These are phyloP conservation scores for Podospora pseudocomata DNA, from an alignment of 495 filamentous ascomycete genomes.

Conservation along the genomic window DNA sequence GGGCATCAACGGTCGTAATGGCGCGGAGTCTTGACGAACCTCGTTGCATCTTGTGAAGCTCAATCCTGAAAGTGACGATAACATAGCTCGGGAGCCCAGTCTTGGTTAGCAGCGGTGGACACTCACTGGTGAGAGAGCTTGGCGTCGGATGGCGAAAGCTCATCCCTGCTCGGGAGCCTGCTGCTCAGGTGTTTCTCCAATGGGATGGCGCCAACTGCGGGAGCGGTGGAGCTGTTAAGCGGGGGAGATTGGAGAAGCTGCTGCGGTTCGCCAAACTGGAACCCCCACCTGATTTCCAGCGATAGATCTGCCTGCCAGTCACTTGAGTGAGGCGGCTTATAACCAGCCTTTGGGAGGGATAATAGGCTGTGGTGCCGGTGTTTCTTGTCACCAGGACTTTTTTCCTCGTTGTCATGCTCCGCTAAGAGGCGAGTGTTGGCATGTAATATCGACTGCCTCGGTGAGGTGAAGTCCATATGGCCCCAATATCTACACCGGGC, in stretches of 20 bases:
- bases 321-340: background rate
- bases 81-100: background rate
- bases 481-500: slow-evolving; percentile 6
- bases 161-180: background rate
- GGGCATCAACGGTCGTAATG: background rate
- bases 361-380: background rate
- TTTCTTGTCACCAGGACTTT: background rate
- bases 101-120: background rate
- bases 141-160: background rate
- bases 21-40: background rate
- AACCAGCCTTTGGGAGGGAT: background rate
- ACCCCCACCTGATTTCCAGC: slow-evolving; percentile 1
- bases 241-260: slow-evolving; percentile 4
- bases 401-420: background rate
- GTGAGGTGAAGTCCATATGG: slow-evolving; percentile 2
- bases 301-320: background rate
- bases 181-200: background rate
- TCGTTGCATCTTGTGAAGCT: background rate
- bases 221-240: background rate
- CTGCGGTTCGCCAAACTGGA: background rate
- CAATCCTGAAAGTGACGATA: background rate
- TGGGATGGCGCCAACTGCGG: background rate
- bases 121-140: background rate
- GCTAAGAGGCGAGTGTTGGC: background rate
- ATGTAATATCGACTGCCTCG: slow-evolving; percentile 1